phyloP scores from a whole-genome alignment of 129 eudicot species.

The Lactuca sativa region DNA sequence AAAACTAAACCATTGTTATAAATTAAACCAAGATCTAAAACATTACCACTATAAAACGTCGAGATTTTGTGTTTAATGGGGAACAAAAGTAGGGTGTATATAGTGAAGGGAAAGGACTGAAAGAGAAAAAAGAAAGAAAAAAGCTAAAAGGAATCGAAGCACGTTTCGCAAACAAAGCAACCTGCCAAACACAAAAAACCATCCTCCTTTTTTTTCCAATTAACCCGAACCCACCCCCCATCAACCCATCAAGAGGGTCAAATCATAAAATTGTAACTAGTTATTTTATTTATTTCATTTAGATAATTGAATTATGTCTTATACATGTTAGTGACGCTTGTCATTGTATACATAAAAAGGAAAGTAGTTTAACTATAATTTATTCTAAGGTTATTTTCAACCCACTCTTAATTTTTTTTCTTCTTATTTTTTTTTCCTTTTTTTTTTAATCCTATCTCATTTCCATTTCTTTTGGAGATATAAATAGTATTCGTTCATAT shows the following conservation, averaged over 20 bases:
- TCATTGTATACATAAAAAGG: no score
- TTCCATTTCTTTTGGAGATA: no score
- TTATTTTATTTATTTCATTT: no score
- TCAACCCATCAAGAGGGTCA: background rate
- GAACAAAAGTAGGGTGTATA: slow-evolving; percentile 29
- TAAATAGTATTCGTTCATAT: no score
- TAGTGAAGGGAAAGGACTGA: slow-evolving; percentile 21
- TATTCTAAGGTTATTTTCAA: no score
- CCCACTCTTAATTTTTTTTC: no score
- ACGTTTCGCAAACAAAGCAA: slow-evolving; percentile 30
- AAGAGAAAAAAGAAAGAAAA: slow-evolving; percentile 13
- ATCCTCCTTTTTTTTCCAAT: slow-evolving; percentile 1
- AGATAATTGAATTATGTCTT: background rate
- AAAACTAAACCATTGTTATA: background rate
- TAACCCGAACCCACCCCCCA: background rate
- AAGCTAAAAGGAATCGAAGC: slow-evolving; percentile 37
- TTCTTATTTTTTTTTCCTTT: no score
- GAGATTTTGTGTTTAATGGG: slow-evolving; percentile 11
- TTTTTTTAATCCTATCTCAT: no score
- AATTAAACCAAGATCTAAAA: background rate
- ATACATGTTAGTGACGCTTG: background rate
- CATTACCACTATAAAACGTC: background rate
- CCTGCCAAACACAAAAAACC: slow-evolving; percentile 37
- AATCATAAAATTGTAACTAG: background rate
- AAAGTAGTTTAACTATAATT: no score